These are phyloP conservation scores for Aspergillus luchuensis DNA, from an alignment of 2,329 filamentous ascomycete species.

Conservation along the genomic window DNA sequence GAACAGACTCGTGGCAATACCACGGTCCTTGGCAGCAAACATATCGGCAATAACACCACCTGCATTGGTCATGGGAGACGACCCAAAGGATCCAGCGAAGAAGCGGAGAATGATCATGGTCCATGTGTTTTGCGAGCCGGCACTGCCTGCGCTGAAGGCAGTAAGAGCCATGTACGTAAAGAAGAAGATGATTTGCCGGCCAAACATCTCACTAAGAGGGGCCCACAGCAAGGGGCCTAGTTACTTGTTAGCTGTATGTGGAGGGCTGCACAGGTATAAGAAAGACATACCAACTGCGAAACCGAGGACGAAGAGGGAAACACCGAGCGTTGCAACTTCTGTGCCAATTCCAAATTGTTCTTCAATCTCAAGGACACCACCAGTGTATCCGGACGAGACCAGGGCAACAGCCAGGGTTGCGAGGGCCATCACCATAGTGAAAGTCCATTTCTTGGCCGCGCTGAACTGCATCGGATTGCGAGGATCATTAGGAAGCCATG, in stretches of 20 bases:
- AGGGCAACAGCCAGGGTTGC: constrained; percentile 47
- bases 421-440: constrained; percentile 42
- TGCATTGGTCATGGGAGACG: constrained; percentile 63
- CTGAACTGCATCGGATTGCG: constrained; percentile 45
- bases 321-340: constrained; percentile 45
- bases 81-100: constrained; percentile 64
- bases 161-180: constrained; percentile 49
- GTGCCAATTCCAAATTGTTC: constrained; percentile 36
- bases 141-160: constrained; percentile 63
- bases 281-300: constrained; percentile 43
- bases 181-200: constrained; percentile 39
- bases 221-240: constrained; percentile 49
- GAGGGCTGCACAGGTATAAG: background rate
- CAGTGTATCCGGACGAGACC: constrained; percentile 47
- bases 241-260: background rate
- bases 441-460: constrained; percentile 41
- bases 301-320: constrained; percentile 50
- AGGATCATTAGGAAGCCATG: constrained; percentile 47
- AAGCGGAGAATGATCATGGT: constrained; percentile 68
- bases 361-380: constrained; percentile 41
- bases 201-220: constrained; percentile 42
- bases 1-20: constrained; percentile 64
- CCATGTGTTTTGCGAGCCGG: constrained; percentile 59
- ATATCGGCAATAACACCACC: constrained; percentile 66
- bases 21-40: constrained; percentile 57